Base-by-base conservation (phyloP, 805 yeast genomes). In the Hanseniaspora lindneri region DNA sequence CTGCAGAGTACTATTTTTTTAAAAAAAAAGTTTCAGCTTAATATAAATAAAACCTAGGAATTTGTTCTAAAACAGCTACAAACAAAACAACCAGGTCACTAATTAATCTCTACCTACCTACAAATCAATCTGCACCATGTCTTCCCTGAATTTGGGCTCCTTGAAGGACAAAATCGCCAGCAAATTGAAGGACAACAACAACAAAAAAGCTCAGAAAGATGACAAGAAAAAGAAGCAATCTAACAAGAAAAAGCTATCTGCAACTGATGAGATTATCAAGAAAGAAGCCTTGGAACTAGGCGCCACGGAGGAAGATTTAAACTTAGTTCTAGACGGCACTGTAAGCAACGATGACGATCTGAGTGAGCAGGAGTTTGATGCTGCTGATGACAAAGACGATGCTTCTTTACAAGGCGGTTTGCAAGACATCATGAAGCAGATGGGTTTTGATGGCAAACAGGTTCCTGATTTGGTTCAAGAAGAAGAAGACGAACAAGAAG, bases 291-390 rank as follows among this genome's bases (percentile, higher is more conserved):
- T 79, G 13, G 79, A 79, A 20, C 66, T 88, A 25, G 96, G 96
- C 29, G 97, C 96, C 19, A 73, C 85, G 14, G 92, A 83, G 55
- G 88, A 79, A 20, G 96, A 87, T 61, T 60, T 88, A 40, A 72
- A 74, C 39, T 64, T 87, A 44, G 55, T 88, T 11, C 71, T 72
- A 29, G 82, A 72, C 14, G 55, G 81, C 3, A 65, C 67, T 11
- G 76, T 73, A 21, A 79, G 71, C 29, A 76, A 66, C 27, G 71
- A 62, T 25, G 68, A 58, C n/a, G 64, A 66, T 34, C 68, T 62
- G 49, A 63, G 66, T 47, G 73, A 66, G 46, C 64, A 67, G 41
- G 75, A 66, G 47, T 64, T 65, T 48, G 61, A 58, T 28, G 60
- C 54, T 28, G 63, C 50, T 14, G 70, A 64, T 44, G 55, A 72